Base-by-base conservation (phyloP, 2,329 filamentous ascomycete species). In the Cladosporium velox region DNA sequence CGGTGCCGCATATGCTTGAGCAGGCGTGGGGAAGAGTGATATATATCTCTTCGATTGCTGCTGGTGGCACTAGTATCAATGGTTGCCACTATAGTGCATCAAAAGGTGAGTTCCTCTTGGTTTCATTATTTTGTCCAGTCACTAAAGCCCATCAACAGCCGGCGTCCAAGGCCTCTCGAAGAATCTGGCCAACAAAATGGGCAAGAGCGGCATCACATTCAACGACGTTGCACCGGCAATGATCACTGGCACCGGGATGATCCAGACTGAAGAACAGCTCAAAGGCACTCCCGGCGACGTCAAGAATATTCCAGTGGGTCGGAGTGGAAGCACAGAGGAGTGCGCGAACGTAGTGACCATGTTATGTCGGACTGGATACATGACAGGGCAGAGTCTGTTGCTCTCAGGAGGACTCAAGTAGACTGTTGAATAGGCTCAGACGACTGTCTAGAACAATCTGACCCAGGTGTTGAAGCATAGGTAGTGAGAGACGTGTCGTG, bases 211-310 rank as follows among this genome's bases (percentile, higher is more conserved):
- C 15, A 88, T 90, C 70, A 89, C 87, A 8, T 87, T 89, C 66
- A 90, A 90, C 68, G 87, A 90, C 71, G 86, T 90, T n/a, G 86
- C 87, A 14, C 88, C 88, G 0, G 88, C 87, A 2, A 89, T 90
- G 87, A 89, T 90, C 69, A 87, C 86, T 2, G 74, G 75, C 1
- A 80, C 79, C 10, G 79, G 79, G 1, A 86, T 89, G 86, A 86
- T 89, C 51, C 85, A 86, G 1, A 81, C 86, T 67, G 84, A 84
- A 49, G 82, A 85, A 68, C 61, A 72, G 26, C 66, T 77, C 52
- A 77, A 76, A 59, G 75, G 74, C 5, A 75, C 75, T 35, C 82
- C 86, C 0, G 87, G 87, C 0, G 84, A 88, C 69, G 85, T 86
- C 28, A 83, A 80, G 69, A 84, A 84, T 32, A 88, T 89, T 52